Percentiles rank a stretch among this genome's conserved stretches.
phyloP scores from a whole-genome alignment of 2,329 filamentous ascomycete genomes.

The Xylaria sp. region DNA sequence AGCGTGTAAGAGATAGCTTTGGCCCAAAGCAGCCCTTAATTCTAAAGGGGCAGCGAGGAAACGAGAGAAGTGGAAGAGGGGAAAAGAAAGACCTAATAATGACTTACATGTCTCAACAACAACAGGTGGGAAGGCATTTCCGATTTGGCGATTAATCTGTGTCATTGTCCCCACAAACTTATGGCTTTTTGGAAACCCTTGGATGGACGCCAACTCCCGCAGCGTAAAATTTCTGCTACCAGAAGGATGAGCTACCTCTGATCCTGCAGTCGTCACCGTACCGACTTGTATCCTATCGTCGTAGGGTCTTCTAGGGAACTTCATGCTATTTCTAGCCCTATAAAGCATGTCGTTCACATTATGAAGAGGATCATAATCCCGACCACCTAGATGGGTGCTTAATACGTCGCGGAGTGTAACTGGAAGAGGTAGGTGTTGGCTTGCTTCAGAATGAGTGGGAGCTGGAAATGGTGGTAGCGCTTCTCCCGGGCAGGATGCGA shows the following conservation, averaged over 20 bases:
- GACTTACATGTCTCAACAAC: slow-evolving; percentile 55
- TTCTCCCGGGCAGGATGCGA: slow-evolving; percentile 74
- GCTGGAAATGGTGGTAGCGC: slow-evolving; percentile 71
- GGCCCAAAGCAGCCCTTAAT: too few relatives aligned
- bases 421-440: slow-evolving; percentile 49
- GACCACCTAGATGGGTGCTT: slow-evolving; percentile 39
- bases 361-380: slow-evolving; percentile 50
- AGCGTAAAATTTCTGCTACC: slow-evolving; percentile 71
- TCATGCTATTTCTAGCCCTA: slow-evolving; percentile 36
- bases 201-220: slow-evolving; percentile 73
- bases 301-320: slow-evolving; percentile 53
- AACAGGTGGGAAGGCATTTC: slow-evolving; percentile 78
- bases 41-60: too few relatives aligned
- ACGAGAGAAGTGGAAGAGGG: not conserved
- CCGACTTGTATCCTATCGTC: slow-evolving; percentile 59
- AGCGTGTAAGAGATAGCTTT: not conserved
- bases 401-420: slow-evolving; percentile 58
- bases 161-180: slow-evolving; percentile 59
- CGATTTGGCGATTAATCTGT: slow-evolving; percentile 71
- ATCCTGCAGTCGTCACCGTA: slow-evolving; percentile 72
- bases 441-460: slow-evolving; percentile 64
- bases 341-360: slow-evolving; percentile 43
- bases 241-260: slow-evolving; percentile 70
- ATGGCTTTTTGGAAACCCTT: slow-evolving; percentile 73
- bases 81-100: not conserved